Evolutionary conservation across 768 basidiomycete genomes (phyloP).

Genomic region (Dendrothele bispora): DNA sequence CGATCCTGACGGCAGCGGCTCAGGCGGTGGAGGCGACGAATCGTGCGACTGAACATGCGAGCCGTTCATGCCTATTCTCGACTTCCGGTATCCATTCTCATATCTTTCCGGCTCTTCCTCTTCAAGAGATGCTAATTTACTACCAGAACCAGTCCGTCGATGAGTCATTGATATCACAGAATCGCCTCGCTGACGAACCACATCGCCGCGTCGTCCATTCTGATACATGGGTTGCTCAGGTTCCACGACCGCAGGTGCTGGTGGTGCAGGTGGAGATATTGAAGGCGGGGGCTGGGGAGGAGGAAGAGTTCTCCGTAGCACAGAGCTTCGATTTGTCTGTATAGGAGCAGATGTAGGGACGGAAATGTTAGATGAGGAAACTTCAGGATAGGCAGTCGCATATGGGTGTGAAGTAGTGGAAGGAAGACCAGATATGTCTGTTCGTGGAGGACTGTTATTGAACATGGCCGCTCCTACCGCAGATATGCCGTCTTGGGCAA

Average conservation of each 20-base stretch:
- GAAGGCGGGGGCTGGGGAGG: conserved; percentile 67
- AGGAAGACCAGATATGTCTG: conserved; percentile 16
- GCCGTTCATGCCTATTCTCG: conserved; percentile 8
- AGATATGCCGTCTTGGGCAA: conserved; percentile 33
- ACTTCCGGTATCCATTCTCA: conserved; percentile 26
- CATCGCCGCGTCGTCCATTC: too few species aligned
- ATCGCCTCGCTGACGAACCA: conserved; percentile 43
- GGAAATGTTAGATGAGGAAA: conserved; percentile 23
- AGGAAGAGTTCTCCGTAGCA: conserved; percentile 54
- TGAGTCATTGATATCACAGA: conserved; percentile 46
- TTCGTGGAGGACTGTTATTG: conserved; percentile 30
- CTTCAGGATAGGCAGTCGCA: conserved; percentile 42
- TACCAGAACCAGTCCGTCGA: conserved; percentile 53
- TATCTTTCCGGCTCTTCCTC: conserved; percentile 54
- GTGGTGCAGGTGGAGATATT: conserved; percentile 60
- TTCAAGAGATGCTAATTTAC: conserved; percentile 56
- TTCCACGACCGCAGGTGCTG: conserved; percentile 23
- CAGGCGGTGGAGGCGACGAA: conserved; percentile 37
- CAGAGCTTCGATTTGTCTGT: conserved; percentile 24
- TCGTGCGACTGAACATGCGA: conserved; percentile 40
- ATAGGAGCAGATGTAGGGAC: conserved; percentile 12
- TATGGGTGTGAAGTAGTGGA: conserved; percentile 45
- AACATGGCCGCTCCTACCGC: conserved; percentile 50
- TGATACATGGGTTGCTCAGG: conserved; percentile 31
- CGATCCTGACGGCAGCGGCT: conserved; percentile 19